These are phyloP conservation scores for Colletotrichum tamarilloi DNA, from an alignment of 2,329 filamentous ascomycete genomes.

Conservation along the genomic window DNA sequence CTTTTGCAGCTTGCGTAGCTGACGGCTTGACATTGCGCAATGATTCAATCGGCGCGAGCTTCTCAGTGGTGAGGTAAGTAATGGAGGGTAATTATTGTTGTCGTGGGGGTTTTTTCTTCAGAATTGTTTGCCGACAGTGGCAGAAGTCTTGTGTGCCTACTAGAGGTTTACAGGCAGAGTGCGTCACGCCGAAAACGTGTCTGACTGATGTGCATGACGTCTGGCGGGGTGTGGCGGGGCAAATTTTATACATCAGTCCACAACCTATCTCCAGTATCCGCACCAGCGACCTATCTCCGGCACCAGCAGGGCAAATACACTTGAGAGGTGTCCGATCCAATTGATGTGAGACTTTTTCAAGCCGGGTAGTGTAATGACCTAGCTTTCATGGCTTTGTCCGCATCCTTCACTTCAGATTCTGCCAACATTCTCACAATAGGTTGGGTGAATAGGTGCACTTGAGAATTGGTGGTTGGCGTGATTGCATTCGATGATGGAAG, in stretches of 20 bases:
- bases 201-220: constrained; percentile 37
- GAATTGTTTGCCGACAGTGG: neutral
- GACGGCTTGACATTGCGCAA: constrained; percentile 60
- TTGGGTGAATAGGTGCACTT: neutral
- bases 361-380: neutral
- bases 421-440: neutral
- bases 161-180: neutral
- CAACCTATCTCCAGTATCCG: neutral
- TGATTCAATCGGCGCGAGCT: neutral
- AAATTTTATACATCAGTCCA: neutral
- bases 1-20: constrained; percentile 63
- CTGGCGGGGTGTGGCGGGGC: constrained; percentile 36
- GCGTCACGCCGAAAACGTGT: constrained; percentile 32
- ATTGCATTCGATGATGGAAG: neutral
- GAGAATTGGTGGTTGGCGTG: neutral
- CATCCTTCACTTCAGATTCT: neutral
- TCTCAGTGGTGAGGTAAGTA: neutral
- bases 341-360: no score
- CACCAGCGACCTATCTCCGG: no score
- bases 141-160: neutral
- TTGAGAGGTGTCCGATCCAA: no score
- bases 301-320: no score
- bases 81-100: neutral
- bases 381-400: neutral
- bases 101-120: neutral